Percentiles rank a stretch among this genome's conserved stretches.
These are phyloP conservation scores for Nigrograna mackinnonii DNA, from an alignment of 2,329 filamentous ascomycete species.

Conservation along the genomic window DNA sequence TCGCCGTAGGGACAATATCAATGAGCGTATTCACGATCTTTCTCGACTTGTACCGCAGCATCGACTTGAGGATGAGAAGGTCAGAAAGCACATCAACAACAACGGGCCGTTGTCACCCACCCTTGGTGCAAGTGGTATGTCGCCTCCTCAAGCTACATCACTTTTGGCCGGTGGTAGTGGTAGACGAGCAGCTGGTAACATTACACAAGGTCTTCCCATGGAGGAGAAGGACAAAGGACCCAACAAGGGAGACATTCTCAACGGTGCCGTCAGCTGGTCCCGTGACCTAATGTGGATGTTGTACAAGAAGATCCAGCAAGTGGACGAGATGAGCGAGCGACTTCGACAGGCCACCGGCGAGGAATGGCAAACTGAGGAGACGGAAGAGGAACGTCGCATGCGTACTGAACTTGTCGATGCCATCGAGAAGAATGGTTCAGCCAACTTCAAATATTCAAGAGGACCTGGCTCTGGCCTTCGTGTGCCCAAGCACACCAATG, in stretches of 20 bases:
- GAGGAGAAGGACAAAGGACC: constrained; percentile 99
- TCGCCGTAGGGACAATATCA: constrained; percentile 94
- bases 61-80: constrained; percentile 93
- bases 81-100: constrained; percentile 91
- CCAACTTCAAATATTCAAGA: constrained; percentile 82
- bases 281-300: constrained; percentile 97
- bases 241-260: constrained; percentile 98
- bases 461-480: constrained; percentile 81
- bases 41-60: constrained; percentile 91
- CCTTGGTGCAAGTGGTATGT: constrained; percentile 69
- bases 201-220: constrained; percentile 87
- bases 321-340: constrained; percentile 78
- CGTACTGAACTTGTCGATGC: constrained; percentile 88
- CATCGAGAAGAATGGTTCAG: constrained; percentile 76
- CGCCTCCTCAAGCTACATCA: constrained; percentile 79
- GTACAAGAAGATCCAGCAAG: constrained; percentile 84
- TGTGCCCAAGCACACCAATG: constrained; percentile 91
- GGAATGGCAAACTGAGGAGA: constrained; percentile 50
- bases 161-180: constrained; percentile 84
- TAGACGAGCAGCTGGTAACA: constrained; percentile 79
- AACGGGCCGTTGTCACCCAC: constrained; percentile 88
- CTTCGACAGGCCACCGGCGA: constrained; percentile 53
- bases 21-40: constrained; percentile 95
- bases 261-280: constrained; percentile 95
- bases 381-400: constrained; percentile 95